phyloP scores from a whole-genome alignment of 352 stramenopile genomes.

The Phytophthora crassamura region DNA sequence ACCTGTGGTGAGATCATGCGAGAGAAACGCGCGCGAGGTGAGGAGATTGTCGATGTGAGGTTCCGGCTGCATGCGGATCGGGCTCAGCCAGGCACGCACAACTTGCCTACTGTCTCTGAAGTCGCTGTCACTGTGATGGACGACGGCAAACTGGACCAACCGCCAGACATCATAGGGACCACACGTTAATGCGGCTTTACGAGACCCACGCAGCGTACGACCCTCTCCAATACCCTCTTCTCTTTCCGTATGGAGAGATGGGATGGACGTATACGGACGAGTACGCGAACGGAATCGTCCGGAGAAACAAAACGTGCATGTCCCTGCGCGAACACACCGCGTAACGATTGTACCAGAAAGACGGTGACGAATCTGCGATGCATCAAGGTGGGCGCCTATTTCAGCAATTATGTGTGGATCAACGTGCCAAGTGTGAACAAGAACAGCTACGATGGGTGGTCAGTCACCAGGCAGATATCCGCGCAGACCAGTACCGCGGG shows the following conservation, averaged over 20 bases:
- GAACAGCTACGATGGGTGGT: neutral
- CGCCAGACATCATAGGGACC: neutral
- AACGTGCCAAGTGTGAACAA: conserved; percentile 16
- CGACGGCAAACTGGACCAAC: neutral
- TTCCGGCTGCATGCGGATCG: neutral
- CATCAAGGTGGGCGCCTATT: neutral
- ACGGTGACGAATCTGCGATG: neutral
- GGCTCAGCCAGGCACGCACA: neutral
- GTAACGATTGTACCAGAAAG: neutral
- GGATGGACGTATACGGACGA: neutral
- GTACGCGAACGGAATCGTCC: neutral
- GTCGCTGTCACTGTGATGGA: conserved; percentile 1
- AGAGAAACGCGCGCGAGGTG: neutral
- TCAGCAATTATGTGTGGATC: conserved; percentile 17
- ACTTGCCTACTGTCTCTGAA: conserved; percentile 6
- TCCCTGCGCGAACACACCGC: conserved; percentile 3
- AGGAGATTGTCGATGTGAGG: neutral
- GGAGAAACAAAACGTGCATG: neutral
- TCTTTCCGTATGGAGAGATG: conserved; percentile 3
- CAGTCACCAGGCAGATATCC: no score
- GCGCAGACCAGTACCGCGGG: no score
- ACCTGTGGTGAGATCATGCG: neutral
- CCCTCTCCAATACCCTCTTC: conserved; percentile 7
- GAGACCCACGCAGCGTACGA: conserved; percentile 7
- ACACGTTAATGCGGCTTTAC: neutral